Evolutionary conservation across 2,329 filamentous ascomycete genomes (phyloP).

Genomic region (Cytospora mali): DNA sequence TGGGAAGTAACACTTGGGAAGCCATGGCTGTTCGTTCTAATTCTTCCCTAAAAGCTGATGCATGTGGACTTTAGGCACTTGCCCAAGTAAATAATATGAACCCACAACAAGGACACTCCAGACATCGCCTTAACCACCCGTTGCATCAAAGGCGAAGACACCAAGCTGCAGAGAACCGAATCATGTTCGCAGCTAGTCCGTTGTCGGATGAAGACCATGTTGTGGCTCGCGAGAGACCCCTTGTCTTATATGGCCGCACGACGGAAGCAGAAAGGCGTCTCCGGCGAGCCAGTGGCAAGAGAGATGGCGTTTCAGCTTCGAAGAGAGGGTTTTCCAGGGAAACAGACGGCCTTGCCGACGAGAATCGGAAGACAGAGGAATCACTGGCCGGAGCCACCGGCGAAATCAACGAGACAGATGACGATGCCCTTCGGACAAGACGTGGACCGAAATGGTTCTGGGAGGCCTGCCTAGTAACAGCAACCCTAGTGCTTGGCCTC

Average conservation of each 20-base stretch:
- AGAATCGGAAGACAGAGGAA: neutral
- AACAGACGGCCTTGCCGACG: neutral
- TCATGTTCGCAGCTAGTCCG: neutral
- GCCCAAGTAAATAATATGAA: too few species aligned
- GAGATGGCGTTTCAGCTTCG: neutral
- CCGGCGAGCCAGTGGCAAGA: neutral
- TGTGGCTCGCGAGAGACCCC: neutral
- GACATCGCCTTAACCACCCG: neutral
- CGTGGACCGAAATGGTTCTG: neutral
- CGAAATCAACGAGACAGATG: neutral
- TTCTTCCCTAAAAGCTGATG: neutral
- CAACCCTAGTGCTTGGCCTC: neutral
- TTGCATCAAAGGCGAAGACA: neutral
- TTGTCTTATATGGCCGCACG: neutral
- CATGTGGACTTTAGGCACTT: neutral
- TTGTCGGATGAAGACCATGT: neutral
- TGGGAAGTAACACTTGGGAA: too few species aligned
- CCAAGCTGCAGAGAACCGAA: neutral
- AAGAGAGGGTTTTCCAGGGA: neutral
- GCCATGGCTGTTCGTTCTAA: too few species aligned
- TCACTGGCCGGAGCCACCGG: neutral
- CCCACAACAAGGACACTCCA: too few species aligned
- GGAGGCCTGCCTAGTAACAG: neutral
- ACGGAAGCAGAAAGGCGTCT: too few species aligned
- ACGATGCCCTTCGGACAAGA: neutral